Base-by-base conservation (phyloP, 495 filamentous ascomycete genomes). In the Copromyces sp. region DNA sequence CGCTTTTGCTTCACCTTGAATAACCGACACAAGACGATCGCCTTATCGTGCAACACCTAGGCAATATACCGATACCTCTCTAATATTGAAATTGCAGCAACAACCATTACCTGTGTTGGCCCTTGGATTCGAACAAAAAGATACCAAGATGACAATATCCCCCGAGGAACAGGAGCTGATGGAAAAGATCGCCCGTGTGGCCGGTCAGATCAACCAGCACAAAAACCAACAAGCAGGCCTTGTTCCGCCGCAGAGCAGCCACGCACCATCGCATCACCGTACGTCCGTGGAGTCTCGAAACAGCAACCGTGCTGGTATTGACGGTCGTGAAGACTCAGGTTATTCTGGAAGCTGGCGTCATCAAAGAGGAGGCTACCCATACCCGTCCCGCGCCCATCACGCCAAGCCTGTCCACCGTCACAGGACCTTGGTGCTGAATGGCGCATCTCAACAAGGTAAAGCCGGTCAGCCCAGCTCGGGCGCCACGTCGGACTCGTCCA, bases 181-280 rank as follows among this genome's bases (percentile, higher is more conserved):
- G 78, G 88, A 87, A 70, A 89, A 87, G 78, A 97, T 97, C 81
- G 85, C 89, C 80, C 89, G 89, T 73, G 84, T 97, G 77, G 89
- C 91, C 80, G 90, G 92, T 76, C 90, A 91, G 80, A 96, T 97
- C 81, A 94, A 94, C 81, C 90, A 90, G 68, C 91, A 93, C 82
- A 94, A 92, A 76, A 91, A 87, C 68, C 88, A 92, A 74, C 82
- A 84, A 69, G 81, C 80, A 17, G 81, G 80, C 68, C 35, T 80
- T 35, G 74, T 38, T 16, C 70, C 75, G 37, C 35, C 71, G 9
- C 71, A 70, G n/a, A 53, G 72, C 16, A 71, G 39, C 47, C 70
- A 73, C 41, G 9, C 71, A 9, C 37, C 40, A 16, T 61, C 68
- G 29, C 72, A 77, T 70, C 73, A 77, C 42, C 75, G 79, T 80